A percentile compares a stretch with the other conserved stretches of the same genome.
phyloP scores from a whole-genome alignment of 495 filamentous ascomycete species.

The Coniosporium apollinis region DNA sequence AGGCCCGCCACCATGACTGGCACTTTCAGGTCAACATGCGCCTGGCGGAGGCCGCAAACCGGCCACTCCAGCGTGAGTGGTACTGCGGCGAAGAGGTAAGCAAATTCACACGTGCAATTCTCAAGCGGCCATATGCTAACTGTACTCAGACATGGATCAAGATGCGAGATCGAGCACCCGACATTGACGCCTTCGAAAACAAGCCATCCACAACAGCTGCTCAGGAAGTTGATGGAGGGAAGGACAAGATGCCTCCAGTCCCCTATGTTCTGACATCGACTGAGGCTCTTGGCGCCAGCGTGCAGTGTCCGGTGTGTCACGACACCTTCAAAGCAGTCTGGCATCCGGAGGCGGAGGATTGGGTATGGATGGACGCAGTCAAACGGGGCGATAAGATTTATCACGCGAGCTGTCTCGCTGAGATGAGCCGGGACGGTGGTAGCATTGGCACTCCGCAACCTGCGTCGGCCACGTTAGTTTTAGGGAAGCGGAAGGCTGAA shows the following conservation, averaged over 20 bases:
- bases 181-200: slow-evolving; percentile 29
- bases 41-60: slow-evolving; percentile 61
- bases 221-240: slow-evolving; percentile 2
- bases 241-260: slow-evolving; percentile 43
- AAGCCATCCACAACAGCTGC: slow-evolving; percentile 16
- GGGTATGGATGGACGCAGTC: slow-evolving; percentile 89
- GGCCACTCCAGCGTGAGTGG: slow-evolving; percentile 79
- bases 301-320: slow-evolving; percentile 81
- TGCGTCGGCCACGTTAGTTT: slow-evolving; percentile 10
- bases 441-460: neutral
- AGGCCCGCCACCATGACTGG: slow-evolving; percentile 93
- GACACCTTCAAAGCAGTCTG: slow-evolving; percentile 80
- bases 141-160: slow-evolving; percentile 8
- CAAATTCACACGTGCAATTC: no score
- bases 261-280: slow-evolving; percentile 72
- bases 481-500: slow-evolving; percentile 26
- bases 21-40: slow-evolving; percentile 90
- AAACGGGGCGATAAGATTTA: slow-evolving; percentile 65
- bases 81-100: slow-evolving; percentile 81
- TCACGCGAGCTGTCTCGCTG: slow-evolving; percentile 76
- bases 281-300: slow-evolving; percentile 50
- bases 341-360: slow-evolving; percentile 84
- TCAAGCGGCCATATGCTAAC: no score
- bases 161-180: slow-evolving; percentile 33
- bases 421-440: slow-evolving; percentile 51